These are phyloP conservation scores for Euphorbia celastroides DNA, from an alignment of 441 rosid species.

Conservation along the genomic window DNA sequence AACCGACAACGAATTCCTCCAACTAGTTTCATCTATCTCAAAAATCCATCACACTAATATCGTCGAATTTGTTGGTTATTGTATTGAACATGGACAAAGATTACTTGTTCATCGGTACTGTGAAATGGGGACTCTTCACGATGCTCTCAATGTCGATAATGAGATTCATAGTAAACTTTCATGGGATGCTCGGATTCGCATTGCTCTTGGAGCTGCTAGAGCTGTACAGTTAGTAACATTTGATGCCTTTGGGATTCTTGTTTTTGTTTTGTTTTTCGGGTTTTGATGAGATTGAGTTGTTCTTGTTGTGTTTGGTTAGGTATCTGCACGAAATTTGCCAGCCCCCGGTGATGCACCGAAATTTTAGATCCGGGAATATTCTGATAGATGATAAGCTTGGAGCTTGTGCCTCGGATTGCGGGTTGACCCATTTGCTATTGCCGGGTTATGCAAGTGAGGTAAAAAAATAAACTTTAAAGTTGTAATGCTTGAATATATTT, in stretches of 20 bases:
- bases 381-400: conserved; percentile 63
- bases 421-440: conserved; percentile 54
- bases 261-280: neutral
- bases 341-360: conserved; percentile 66
- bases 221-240: conserved; percentile 88
- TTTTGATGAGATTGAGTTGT: neutral
- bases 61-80: conserved; percentile 71
- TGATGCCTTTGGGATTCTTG: too few species aligned
- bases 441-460: conserved; percentile 58
- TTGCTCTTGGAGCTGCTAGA: conserved; percentile 78
- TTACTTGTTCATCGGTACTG: conserved; percentile 62
- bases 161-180: conserved; percentile 51
- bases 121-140: conserved; percentile 57
- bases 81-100: conserved; percentile 67
- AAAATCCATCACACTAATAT: conserved; percentile 57
- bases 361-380: conserved; percentile 72
- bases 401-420: conserved; percentile 68
- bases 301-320: conserved; percentile 32
- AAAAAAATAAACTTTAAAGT: too few species aligned
- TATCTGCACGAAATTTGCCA: conserved; percentile 81
- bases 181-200: conserved; percentile 58
- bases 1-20: conserved; percentile 53
- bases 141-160: conserved; percentile 59
- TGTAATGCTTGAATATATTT: too few species aligned
- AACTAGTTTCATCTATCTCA: conserved; percentile 44